Conservation (phyloP, 2,329 filamentous ascomycete species). For the Penicillium italicum region DNA sequence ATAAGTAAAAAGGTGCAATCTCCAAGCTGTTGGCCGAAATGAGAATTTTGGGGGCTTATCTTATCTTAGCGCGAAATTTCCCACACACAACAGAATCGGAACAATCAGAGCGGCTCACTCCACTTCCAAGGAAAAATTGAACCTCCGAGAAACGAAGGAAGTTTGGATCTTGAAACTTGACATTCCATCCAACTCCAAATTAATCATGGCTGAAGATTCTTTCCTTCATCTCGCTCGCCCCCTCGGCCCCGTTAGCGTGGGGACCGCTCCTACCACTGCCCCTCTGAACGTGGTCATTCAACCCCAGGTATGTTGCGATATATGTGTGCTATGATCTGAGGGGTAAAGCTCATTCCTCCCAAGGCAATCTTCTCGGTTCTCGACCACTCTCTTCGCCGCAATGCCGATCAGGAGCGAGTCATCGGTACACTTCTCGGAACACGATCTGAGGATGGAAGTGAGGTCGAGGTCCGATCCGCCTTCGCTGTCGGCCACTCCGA, state of each 20-base stretch:
- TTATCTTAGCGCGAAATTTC: constrained; percentile 51
- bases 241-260: constrained; percentile 74
- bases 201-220: constrained; percentile 79
- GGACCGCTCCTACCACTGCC: constrained; percentile 78
- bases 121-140: constrained; percentile 33
- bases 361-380: constrained; percentile 64
- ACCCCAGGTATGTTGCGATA: constrained; percentile 67
- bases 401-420: constrained; percentile 88
- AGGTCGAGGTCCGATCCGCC: constrained; percentile 92
- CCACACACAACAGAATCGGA: constrained; percentile 40
- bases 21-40: constrained; percentile 4
- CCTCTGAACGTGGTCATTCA: constrained; percentile 93
- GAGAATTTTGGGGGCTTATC: constrained; percentile 12
- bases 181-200: constrained; percentile 29
- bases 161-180: constrained; percentile 15
- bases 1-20: not conserved
- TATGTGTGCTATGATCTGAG: constrained; percentile 1
- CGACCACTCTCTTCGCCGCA: constrained; percentile 90
- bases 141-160: constrained; percentile 23
- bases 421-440: constrained; percentile 93
- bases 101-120: constrained; percentile 29
- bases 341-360: constrained; percentile 17
- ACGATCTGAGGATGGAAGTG: constrained; percentile 92
- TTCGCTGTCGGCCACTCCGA: constrained; percentile 99
- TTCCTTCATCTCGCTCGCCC: constrained; percentile 95